phyloP scores from a whole-genome alignment of 129 eudicot genomes.

The Arctium lappa region DNA sequence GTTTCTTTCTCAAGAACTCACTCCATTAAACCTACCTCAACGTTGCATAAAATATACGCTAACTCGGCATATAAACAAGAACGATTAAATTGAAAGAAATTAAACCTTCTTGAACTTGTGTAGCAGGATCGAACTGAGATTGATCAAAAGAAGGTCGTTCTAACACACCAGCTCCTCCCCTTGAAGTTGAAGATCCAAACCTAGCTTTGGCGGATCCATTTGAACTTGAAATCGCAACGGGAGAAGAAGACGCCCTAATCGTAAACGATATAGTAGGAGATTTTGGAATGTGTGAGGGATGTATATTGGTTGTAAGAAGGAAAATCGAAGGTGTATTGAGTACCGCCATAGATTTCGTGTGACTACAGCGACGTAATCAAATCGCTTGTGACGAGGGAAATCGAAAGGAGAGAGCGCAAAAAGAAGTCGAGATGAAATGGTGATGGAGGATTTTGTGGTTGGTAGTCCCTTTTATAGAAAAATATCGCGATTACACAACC shows the following conservation, averaged over 20 bases:
- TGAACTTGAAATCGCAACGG: constrained; percentile 17
- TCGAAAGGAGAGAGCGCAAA: neutral
- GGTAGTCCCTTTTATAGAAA: neutral
- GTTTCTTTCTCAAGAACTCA: neutral
- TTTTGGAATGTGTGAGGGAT: constrained; percentile 17
- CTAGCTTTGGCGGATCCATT: constrained; percentile 21
- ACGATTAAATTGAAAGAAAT: neutral
- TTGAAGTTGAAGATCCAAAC: constrained; percentile 32
- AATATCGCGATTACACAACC: too few relatives aligned
- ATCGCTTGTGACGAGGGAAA: neutral
- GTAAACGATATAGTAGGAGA: neutral
- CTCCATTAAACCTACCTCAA: neutral
- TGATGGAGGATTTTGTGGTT: neutral
- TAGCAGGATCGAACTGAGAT: constrained; percentile 47
- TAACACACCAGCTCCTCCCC: constrained; percentile 42
- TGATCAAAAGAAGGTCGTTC: constrained; percentile 50
- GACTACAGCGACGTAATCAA: neutral
- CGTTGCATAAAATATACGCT: neutral
- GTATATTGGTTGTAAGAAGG: constrained; percentile 4
- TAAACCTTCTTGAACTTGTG: constrained; percentile 46
- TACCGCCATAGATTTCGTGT: constrained; percentile 16
- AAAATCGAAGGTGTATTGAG: neutral
- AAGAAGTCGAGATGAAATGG: neutral
- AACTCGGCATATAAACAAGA: neutral
- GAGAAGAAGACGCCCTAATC: constrained; percentile 6